phyloP scores from a whole-genome alignment of 164 flowering plant genomes.

The Vitis riparia region DNA sequence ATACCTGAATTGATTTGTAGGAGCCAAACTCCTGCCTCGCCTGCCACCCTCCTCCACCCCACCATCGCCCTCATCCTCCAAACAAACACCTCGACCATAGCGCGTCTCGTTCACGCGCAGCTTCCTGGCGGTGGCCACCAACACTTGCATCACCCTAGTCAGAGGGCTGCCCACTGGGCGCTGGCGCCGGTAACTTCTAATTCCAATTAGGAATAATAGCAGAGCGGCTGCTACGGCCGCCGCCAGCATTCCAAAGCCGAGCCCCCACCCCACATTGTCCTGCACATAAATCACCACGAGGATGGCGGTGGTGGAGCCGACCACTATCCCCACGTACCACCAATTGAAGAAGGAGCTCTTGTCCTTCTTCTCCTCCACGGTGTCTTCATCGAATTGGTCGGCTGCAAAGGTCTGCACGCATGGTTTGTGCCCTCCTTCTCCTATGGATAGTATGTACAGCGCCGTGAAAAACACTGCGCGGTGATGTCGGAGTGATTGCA shows the following conservation, averaged over 20 bases:
- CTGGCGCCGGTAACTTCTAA: slow-evolving; percentile 14
- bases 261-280: slow-evolving; percentile 23
- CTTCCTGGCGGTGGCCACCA: slow-evolving; percentile 20
- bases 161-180: slow-evolving; percentile 18
- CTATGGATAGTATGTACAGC: neutral
- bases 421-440: slow-evolving; percentile 4
- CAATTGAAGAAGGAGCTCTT: slow-evolving; percentile 33
- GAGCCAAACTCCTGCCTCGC: neutral
- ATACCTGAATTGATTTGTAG: slow-evolving; percentile 1
- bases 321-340: slow-evolving; percentile 25
- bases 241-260: slow-evolving; percentile 19
- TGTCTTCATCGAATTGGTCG: slow-evolving; percentile 5
- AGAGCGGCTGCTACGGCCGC: slow-evolving; percentile 9
- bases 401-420: slow-evolving; percentile 2
- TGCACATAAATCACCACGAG: slow-evolving; percentile 23
- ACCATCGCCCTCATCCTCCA: too few relatives aligned
- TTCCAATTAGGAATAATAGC: slow-evolving; percentile 10
- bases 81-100: too few relatives aligned
- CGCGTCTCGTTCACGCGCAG: too few relatives aligned
- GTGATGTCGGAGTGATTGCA: neutral
- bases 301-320: slow-evolving; percentile 20
- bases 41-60: too few relatives aligned
- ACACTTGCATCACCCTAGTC: slow-evolving; percentile 12
- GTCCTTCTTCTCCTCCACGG: neutral
- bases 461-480: neutral